Percentiles rank a stretch among this genome's conserved stretches.
Conservation (phyloP, 306 rosid species). For the Cyamopsis tetragonoloba region DNA sequence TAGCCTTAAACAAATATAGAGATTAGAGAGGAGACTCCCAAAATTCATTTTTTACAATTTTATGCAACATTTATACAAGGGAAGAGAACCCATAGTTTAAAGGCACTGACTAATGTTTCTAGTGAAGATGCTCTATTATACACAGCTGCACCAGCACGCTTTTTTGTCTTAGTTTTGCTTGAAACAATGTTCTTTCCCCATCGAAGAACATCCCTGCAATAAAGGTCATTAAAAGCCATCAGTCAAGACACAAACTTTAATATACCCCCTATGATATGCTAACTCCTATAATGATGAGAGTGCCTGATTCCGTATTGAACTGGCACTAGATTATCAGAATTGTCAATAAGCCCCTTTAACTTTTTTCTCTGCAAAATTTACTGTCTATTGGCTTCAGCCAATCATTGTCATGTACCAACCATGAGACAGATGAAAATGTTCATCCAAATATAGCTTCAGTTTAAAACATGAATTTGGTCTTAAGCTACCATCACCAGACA, state of each 20-base stretch:
- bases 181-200: conserved; percentile 92
- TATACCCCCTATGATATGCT: background rate
- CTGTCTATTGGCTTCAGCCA: background rate
- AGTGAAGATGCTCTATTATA: conserved; percentile 91
- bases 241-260: background rate
- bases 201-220: conserved; percentile 75
- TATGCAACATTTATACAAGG: background rate
- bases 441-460: background rate
- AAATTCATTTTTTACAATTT: background rate
- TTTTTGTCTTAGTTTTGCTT: conserved; percentile 74
- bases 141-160: conserved; percentile 83
- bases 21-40: conserved; percentile 15
- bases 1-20: conserved; percentile 15
- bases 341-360: background rate
- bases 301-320: conserved; percentile 1
- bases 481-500: background rate
- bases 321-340: background rate
- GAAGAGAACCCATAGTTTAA: conserved; percentile 21
- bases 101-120: conserved; percentile 73
- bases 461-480: background rate
- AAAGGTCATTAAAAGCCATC: conserved; percentile 17
- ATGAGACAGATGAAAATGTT: background rate
- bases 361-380: background rate
- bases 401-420: background rate
- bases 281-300: background rate